Evolutionary conservation across 164 flowering plant species (phyloP), one percentile per base, ranked within the genome.

Genomic region (Magnolia officinalis): DNA sequence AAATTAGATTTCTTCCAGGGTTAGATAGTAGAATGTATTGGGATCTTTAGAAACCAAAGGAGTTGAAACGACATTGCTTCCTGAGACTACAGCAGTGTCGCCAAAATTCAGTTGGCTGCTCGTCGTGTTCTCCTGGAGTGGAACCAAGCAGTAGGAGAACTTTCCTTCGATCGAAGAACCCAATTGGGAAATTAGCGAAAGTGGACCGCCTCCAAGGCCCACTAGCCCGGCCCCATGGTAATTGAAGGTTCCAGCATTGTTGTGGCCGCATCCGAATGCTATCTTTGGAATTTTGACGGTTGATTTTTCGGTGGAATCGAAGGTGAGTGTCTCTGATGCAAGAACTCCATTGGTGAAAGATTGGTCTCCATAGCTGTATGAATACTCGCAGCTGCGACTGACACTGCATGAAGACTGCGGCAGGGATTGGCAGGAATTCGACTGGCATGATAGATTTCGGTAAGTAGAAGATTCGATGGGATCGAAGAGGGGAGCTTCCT

Each of bases 101-200:
- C 92, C 93, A 61, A 90, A 90, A n/a, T 75, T 81, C 51, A 89
- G 59, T 13, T 1, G 50, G 50, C 73, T 84, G 78, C 88, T 84
- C 0, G 86, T 6, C 6, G 58, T 4, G 2, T 45, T 63, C 0
- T 23, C 0, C 0, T 26, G 10, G 0, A 79, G 21, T 0, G 88
- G 89, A 0, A 81, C 80, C 63, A 92, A 71, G 76, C 94, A 92
- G 70, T 90, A 87, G 3, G 96, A 84, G 80, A 92, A 90, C 74
- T 83, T 85, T 1, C 90, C 86, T 16, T 65, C 83, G 21, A 85
- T 85, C 0, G 75, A 4, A 0, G 83, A 8, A 8, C 76, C 78
- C 20, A 87, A 5, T 67, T 89, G 92, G 0, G 81, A n/a, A 6
- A 88, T 67, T 2, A 89, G 74, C 0, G 94, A 90, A 0, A 73